Conservation (phyloP, 2,329 filamentous ascomycete species). For the Cadophora sp. region DNA sequence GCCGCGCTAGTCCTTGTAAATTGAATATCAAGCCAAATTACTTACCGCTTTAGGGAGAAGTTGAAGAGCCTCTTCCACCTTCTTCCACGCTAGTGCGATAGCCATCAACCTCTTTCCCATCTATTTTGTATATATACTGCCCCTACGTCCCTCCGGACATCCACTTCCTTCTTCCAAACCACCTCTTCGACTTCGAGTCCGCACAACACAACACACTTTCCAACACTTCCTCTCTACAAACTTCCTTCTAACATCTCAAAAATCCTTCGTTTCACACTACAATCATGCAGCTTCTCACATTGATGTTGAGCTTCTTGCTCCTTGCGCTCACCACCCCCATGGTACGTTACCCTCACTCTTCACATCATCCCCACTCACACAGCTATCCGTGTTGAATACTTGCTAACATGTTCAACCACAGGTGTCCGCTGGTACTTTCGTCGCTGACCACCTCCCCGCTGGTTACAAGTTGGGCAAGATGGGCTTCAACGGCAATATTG, state of each 20-base stretch:
- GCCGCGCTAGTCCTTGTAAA: background rate
- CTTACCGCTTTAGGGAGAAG: background rate
- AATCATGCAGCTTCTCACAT: constrained; percentile 7
- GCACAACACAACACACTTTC: background rate
- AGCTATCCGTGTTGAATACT: background rate
- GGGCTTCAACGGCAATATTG: background rate
- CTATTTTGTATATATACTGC: background rate
- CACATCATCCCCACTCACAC: background rate
- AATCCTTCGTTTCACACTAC: background rate
- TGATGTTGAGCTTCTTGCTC: constrained; percentile 8
- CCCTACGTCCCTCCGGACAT: background rate
- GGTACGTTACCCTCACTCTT: background rate
- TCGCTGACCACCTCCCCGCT: background rate
- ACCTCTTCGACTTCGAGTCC: background rate
- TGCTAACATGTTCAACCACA: background rate
- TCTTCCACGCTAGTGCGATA: background rate
- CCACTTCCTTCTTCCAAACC: background rate
- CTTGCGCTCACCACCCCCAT: background rate
- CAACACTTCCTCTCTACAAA: background rate
- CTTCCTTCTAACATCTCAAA: background rate
- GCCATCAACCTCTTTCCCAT: background rate
- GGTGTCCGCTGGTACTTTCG: background rate
- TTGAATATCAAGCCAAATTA: background rate
- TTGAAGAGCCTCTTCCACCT: background rate
- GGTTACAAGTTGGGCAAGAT: constrained; percentile 3